Evolutionary conservation across 805 yeast species (phyloP).

Genomic region (Suhomyces kilbournensis): DNA sequence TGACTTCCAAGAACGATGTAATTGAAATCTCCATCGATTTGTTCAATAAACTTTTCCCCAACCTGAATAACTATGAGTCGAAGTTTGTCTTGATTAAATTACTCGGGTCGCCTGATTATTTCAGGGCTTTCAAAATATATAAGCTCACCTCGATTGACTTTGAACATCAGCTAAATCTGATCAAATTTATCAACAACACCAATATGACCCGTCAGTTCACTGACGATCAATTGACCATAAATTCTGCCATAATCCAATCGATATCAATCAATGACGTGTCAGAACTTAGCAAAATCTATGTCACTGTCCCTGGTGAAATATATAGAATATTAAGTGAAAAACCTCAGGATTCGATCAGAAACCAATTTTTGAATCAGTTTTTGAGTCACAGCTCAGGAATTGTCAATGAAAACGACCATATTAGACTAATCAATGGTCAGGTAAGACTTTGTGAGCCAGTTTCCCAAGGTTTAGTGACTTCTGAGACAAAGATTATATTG

Average conservation of each 20-base stretch:
- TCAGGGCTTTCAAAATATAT: conserved; percentile 31
- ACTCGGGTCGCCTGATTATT: conserved; percentile 39
- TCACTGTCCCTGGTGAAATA: conserved; percentile 45
- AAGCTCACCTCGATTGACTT: conserved; percentile 32
- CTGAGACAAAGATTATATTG: conserved; percentile 52
- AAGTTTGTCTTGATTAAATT: conserved; percentile 34
- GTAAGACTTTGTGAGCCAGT: conserved; percentile 69
- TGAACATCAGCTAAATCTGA: conserved; percentile 22
- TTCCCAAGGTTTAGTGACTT: conserved; percentile 57
- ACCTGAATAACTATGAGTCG: conserved; percentile 4
- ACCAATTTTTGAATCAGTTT: conserved; percentile 27
- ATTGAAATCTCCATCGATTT: conserved; percentile 35
- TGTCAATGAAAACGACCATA: conserved; percentile 40
- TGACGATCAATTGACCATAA: conserved; percentile 30
- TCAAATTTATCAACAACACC: conserved; percentile 39
- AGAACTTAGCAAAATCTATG: conserved; percentile 42
- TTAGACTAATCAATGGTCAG: conserved; percentile 45
- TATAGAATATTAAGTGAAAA: conserved; percentile 31
- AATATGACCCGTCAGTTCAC: conserved; percentile 33
- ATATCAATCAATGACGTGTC: conserved; percentile 33
- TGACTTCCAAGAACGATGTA: conserved; percentile 19
- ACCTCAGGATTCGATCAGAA: conserved; percentile 31
- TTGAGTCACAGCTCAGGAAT: conserved; percentile 21
- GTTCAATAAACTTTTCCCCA: conserved; percentile 31
- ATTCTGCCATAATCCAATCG: conserved; percentile 34